phyloP scores from a whole-genome alignment of 805 yeast species.

The Candida morakotiae region DNA sequence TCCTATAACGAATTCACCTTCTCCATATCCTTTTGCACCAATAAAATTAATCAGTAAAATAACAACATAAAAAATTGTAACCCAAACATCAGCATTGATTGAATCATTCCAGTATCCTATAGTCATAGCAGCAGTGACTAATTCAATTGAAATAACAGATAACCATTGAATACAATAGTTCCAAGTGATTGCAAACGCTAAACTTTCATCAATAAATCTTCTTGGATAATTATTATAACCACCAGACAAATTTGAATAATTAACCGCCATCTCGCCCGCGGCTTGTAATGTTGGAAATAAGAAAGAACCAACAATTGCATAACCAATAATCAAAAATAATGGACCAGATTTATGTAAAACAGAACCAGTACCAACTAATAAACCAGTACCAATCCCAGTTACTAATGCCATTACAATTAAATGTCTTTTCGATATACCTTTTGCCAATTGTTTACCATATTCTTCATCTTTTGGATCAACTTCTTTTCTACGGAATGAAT shows the following conservation, averaged over 20 bases:
- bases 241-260: conserved; percentile 55
- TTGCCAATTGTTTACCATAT: conserved; percentile 22
- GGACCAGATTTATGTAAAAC: conserved; percentile 37
- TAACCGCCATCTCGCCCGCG: conserved; percentile 53
- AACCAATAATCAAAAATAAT: conserved; percentile 27
- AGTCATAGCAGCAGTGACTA: conserved; percentile 63
- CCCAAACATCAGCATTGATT: conserved; percentile 55
- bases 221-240: conserved; percentile 58
- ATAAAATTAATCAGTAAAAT: conserved; percentile 42
- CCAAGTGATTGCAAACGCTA: conserved; percentile 61
- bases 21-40: conserved; percentile 47
- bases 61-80: conserved; percentile 46
- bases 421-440: conserved; percentile 39
- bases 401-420: conserved; percentile 31
- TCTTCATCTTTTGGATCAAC: conserved; percentile 11
- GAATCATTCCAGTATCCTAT: conserved; percentile 48
- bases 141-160: conserved; percentile 57
- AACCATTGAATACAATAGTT: conserved; percentile 63
- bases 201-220: conserved; percentile 51
- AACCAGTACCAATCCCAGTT: conserved; percentile 41
- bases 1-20: conserved; percentile 40
- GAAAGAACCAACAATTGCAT: conserved; percentile 32
- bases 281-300: conserved; percentile 36
- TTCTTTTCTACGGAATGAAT: conserved; percentile 22
- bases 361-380: conserved; percentile 38